Evolutionary conservation across 768 basidiomycete species (phyloP).

Genomic region (Suillus paluster): DNA sequence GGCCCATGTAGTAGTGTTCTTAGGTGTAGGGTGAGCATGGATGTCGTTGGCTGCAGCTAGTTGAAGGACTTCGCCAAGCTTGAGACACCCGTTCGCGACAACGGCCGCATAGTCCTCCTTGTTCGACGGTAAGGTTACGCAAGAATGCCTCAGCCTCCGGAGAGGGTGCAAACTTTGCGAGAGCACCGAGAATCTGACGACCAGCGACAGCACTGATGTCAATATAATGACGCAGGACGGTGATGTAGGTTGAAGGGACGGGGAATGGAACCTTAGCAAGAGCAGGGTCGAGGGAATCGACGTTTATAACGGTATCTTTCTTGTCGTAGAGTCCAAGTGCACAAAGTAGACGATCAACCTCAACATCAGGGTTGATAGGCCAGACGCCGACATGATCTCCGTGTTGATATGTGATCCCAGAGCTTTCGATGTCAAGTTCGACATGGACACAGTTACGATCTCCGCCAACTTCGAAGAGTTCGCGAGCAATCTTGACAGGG

Average conservation of each 20-base stretch:
- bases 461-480: conserved; percentile 76
- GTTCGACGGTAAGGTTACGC: conserved; percentile 77
- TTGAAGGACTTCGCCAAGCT: conserved; percentile 92
- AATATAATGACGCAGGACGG: conserved; percentile 95
- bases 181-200: conserved; percentile 87
- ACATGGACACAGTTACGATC: conserved; percentile 94
- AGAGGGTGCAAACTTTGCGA: conserved; percentile 88
- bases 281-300: conserved; percentile 97
- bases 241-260: conserved; percentile 91
- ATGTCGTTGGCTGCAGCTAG: conserved; percentile 85
- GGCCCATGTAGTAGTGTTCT: conserved; percentile 82
- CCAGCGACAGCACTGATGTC: conserved; percentile 95
- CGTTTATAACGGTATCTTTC: conserved; percentile 82
- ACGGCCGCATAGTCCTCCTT: conserved; percentile 86
- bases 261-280: conserved; percentile 99
- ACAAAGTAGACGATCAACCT: conserved; percentile 87
- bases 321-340: conserved; percentile 84
- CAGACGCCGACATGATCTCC: conserved; percentile 98
- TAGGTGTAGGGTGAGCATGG: conserved; percentile 54
- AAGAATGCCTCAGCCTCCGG: conserved; percentile 76
- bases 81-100: conserved; percentile 82
- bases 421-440: conserved; percentile 92
- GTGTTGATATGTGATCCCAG: conserved; percentile 98
- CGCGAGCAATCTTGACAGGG: conserved; percentile 74
- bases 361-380: conserved; percentile 92